Evolutionary conservation across 164 flowering plant genomes (phyloP), one percentile per base, ranked within the genome.

Genomic region (Nymphaea colorata): DNA sequence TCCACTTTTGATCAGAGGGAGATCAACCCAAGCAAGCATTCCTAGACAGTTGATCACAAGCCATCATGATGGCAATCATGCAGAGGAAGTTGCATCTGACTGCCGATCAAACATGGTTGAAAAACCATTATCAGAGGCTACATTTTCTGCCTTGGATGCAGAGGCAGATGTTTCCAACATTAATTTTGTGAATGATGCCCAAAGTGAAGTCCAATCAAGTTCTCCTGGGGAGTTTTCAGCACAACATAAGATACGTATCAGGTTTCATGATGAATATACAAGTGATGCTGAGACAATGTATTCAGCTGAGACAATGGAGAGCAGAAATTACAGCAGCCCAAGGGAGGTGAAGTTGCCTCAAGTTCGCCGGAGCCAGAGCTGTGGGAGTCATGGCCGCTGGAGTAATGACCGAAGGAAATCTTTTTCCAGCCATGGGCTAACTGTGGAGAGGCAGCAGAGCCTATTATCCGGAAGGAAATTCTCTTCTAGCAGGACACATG

Each of bases 231-330:
- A 17, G 41, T 17, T 61, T 6, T 61, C 41, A 17, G 64, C 7
- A 8, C 8, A 3, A 61, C 7, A 17, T 12, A 61, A 41, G 7
- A 17, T 17, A 0, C 16, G 3, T 3, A 8, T 11, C 42, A 17
- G 25, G 14, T 17, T 17, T 17, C 41, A 61, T 17, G 64, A 2
- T 8, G 76, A 71, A 18, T 82, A 86, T 67, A 79, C 88, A 79
- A 91, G 97, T 60, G 97, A 91, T 42, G 92, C 82, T 41, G 96
- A 91, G 76, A 94, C 95, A 4, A 88, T 91, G 97, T 94, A 91
- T 78, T 94, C 99, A 3, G 99, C 97, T 5, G 96, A 91, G 76
- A 91, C 99, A 14, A 96, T 93, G 68, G 97, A 94, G 81, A 89
- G 95, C 76, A 80, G 96, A 59, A 94, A 94, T 76, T 88, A 85